Evolutionary conservation across 306 rosid species (phyloP), one percentile per base, ranked within the genome.

Genomic region (Fagus sylvatica): DNA sequence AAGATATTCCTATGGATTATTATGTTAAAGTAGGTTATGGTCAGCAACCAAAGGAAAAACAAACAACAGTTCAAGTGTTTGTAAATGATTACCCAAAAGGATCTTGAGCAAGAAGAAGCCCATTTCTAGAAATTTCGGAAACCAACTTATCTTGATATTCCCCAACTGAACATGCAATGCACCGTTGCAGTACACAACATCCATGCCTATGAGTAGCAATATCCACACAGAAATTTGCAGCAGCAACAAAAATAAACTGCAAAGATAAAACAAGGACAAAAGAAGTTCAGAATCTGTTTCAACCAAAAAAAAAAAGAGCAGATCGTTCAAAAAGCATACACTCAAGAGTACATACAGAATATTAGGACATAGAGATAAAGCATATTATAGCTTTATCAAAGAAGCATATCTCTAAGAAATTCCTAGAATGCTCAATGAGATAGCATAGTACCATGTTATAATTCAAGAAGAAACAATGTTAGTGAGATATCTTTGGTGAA

Each of bases 121-220:
- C 97, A 67, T 88, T 85, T 53, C 81, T 90, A 73, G 85, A 78
- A 53, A 92, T 78, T 80, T 92, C 95, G 15, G 71, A 59, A 64
- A 90, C 72, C 74, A 92, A 81, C 72, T 72, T 85, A 33, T 82
- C 84, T 17, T 69, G 89, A 82, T 77, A 69, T 28, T 66, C 86
- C 54, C 93, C 96, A 1, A 33, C 53, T 17, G 97, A 84, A 60
- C 77, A 55, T 46, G 82, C 82, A 69, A 90, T 85, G 87, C 97
- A 92, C 49, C 88, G 80, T 88, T 92, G 95, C 81, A 92, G 69
- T 3, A 90, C 92, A 73, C 96, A 90, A 41, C 97, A 92, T 54
- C 97, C 97, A 83, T 92, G 95, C 65, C 76, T 86, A 79, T 92
- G 91, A 79, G 93, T 92, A 68, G 93, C 91, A 79, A 92, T 82